Base-by-base conservation (phyloP, 2,329 filamentous ascomycete species). In the Verticillium zaregamsianum region DNA sequence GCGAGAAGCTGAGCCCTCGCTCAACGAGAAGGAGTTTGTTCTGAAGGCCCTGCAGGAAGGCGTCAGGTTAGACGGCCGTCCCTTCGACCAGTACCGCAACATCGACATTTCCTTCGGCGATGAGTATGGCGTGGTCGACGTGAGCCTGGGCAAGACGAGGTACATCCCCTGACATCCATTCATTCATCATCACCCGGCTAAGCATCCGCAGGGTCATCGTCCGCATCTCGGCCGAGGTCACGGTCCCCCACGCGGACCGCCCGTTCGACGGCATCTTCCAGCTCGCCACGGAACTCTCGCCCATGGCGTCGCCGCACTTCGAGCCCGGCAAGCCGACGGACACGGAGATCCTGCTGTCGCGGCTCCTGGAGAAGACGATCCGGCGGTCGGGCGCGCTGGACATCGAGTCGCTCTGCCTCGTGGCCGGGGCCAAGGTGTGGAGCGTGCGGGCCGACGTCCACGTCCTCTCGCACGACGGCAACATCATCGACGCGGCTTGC, bases 231-330 rank as follows among this genome's bases (percentile, higher is more conserved):
- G 91, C 93, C 65, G 92, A 97, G 78, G 91, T 98, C 64, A 90
- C 91, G 12, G 87, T 91, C 45, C 94, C 95, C 54, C 92, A 90
- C 72, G 77, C 90, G 59, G 94, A 98, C 77, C 90, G 94, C 66
- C 94, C 93, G 63, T 97, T 97, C 73, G 95, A 98, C 74, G 95
- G 95, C 74, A 86, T 96, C 75, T 98, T 98, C 80, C 93, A 89
- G 68, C 97, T 98, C 72, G 85, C 89, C 60, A 91, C 93, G 61
- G 95, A 98, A 74, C 86, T 99, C 69, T 92, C 90, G 65, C 92
- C 94, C 57, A 96, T 98, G 89, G 90, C 91, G 32, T 93, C 92
- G 56, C 93, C 95, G 15, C 89, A 91, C 37, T 96, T 96, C 77
- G 93, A 97, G 76, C 86, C 90, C 68, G 92, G 91, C 74, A 86